phyloP scores from a whole-genome alignment of 345 rosid genomes.

The Ceriops tagal region DNA sequence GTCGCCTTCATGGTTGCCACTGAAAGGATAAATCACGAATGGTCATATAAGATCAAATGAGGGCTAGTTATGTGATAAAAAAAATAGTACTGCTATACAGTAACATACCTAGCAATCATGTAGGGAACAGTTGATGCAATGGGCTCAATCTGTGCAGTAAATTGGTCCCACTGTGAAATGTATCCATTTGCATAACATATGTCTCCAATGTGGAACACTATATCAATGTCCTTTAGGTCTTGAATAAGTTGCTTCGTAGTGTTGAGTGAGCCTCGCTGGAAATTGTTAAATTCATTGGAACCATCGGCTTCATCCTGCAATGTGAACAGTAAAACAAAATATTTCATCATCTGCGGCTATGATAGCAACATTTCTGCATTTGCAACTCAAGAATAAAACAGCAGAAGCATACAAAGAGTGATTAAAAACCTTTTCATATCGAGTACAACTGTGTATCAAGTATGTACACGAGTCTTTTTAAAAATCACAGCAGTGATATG shows the following conservation, averaged over 20 bases:
- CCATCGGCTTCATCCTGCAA: conserved; percentile 64
- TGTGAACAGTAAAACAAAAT: background rate
- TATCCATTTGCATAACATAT: conserved; percentile 67
- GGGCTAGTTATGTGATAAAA: background rate
- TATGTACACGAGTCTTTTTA: background rate
- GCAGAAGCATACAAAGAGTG: too few species aligned
- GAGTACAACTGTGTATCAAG: background rate
- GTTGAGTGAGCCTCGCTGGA: conserved; percentile 53
- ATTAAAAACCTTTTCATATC: too few species aligned
- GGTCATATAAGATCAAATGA: conserved; percentile 3
- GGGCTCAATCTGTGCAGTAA: conserved; percentile 63
- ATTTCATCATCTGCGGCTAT: conserved; percentile 7
- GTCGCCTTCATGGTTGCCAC: conserved; percentile 79
- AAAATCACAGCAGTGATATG: background rate
- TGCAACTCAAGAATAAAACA: too few species aligned
- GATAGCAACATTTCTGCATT: too few species aligned
- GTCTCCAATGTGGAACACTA: conserved; percentile 70
- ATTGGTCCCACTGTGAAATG: conserved; percentile 75
- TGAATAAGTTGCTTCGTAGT: conserved; percentile 56
- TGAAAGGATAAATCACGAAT: conserved; percentile 21
- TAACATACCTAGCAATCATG: conserved; percentile 61
- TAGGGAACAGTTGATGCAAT: conserved; percentile 65
- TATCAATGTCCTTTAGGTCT: conserved; percentile 52
- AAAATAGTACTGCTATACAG: background rate
- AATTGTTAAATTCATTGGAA: conserved; percentile 51